Conservation (phyloP, 2,329 filamentous ascomycete species). For the Talaromyces sp. region DNA sequence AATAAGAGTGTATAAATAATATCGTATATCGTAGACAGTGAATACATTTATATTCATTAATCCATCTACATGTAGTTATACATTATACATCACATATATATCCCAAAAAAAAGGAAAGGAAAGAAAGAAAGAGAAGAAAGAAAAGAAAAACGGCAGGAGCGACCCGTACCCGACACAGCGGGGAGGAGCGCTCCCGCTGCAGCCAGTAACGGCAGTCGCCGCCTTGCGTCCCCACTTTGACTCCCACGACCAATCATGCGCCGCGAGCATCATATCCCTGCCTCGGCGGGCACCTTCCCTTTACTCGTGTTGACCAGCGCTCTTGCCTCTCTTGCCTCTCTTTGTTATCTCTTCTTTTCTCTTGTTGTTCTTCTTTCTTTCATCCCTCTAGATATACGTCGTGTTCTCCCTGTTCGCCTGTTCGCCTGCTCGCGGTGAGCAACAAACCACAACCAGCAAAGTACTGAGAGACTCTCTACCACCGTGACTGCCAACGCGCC, state of each 20-base stretch:
- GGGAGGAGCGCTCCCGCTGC: not conserved
- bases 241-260: constrained; percentile 2
- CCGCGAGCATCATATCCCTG: not conserved
- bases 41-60: too few species aligned
- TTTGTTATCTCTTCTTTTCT: not conserved
- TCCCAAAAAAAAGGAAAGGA: not conserved
- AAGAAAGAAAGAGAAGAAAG: not conserved
- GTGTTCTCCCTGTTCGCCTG: not conserved
- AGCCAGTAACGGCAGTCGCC: constrained; percentile 1
- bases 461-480: too few species aligned
- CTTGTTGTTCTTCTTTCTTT: not conserved
- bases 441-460: not conserved
- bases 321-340: not conserved
- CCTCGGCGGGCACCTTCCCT: not conserved
- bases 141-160: not conserved
- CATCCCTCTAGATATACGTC: not conserved
- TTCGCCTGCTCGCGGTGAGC: too few species aligned
- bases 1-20: not conserved
- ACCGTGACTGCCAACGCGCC: not conserved
- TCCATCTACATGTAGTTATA: too few species aligned
- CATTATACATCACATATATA: too few species aligned
- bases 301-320: too few species aligned
- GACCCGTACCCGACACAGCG: not conserved
- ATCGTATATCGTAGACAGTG: not conserved
- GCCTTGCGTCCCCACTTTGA: not conserved